Evolutionary conservation across 2,329 filamentous ascomycete species (phyloP).

Genomic region (Lachnellula cervina): DNA sequence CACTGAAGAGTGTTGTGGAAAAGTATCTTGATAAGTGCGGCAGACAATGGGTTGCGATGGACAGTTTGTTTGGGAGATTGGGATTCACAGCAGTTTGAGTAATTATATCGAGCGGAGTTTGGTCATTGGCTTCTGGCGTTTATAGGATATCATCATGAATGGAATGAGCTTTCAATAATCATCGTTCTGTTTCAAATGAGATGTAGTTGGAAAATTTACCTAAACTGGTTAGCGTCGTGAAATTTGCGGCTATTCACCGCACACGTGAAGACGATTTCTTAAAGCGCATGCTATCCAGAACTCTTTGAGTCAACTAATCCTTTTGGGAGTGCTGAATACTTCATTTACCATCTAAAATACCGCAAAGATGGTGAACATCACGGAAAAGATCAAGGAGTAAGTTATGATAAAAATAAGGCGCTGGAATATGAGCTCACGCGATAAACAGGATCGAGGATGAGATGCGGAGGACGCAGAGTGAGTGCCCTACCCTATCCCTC

Average conservation of each 20-base stretch:
- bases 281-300: not conserved
- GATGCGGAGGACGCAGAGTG: conserved; percentile 99
- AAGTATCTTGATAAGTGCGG: conserved; percentile 86
- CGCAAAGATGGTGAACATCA: conserved; percentile 92
- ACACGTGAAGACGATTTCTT: not conserved
- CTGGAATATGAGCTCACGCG: conserved; percentile 11
- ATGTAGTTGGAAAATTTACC: not conserved
- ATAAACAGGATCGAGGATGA: conserved; percentile 91
- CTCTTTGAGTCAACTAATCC: not conserved
- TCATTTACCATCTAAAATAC: conserved; percentile 6
- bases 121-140: conserved; percentile 15
- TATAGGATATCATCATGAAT: conserved; percentile 24
- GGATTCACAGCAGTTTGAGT: conserved; percentile 40
- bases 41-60: conserved; percentile 90
- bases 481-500: conserved; percentile 31
- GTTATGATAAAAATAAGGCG: conserved; percentile 28
- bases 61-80: conserved; percentile 70
- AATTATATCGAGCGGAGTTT: conserved; percentile 7
- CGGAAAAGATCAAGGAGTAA: conserved; percentile 99
- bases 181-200: not conserved
- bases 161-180: conserved; percentile 1
- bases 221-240: conserved; percentile 1
- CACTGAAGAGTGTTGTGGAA: conserved; percentile 72
- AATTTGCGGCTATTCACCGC: conserved; percentile 12
- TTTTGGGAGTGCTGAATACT: not conserved